Evolutionary conservation across 257 asterid genomes (phyloP).

Genomic region (Scutellaria baicalensis): DNA sequence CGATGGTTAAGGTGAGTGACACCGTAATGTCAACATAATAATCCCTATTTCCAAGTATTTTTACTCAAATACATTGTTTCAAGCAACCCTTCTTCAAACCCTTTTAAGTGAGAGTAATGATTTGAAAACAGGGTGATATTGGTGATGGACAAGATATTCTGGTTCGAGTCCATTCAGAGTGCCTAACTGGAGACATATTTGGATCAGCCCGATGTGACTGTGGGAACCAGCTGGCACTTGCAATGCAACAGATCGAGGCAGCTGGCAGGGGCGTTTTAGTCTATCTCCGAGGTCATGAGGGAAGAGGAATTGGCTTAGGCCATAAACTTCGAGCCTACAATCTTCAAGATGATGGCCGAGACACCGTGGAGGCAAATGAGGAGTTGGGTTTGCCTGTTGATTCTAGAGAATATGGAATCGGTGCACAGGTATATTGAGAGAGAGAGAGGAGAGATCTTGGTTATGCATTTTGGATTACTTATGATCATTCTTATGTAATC

Average conservation of each 20-base stretch:
- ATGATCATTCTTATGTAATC: neutral
- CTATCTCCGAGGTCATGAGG: slow-evolving; percentile 98
- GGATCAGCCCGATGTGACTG: slow-evolving; percentile 98
- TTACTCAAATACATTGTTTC: neutral
- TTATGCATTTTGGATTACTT: neutral
- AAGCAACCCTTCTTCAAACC: neutral
- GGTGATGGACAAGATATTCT: slow-evolving; percentile 87
- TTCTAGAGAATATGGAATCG: slow-evolving; percentile 96
- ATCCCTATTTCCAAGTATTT: neutral
- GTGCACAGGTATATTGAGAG: slow-evolving; percentile 74
- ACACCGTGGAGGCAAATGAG: slow-evolving; percentile 94
- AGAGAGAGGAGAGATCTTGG: neutral
- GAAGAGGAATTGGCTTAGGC: slow-evolving; percentile 95
- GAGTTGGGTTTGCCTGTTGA: slow-evolving; percentile 94
- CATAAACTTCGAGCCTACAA: slow-evolving; percentile 95
- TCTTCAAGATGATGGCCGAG: slow-evolving; percentile 90
- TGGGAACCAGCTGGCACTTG: slow-evolving; percentile 78
- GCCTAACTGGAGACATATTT: slow-evolving; percentile 96
- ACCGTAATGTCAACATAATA: neutral
- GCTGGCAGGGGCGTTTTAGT: slow-evolving; percentile 87
- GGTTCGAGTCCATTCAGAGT: slow-evolving; percentile 93
- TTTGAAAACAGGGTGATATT: slow-evolving; percentile 71
- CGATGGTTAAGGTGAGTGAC: slow-evolving; percentile 84
- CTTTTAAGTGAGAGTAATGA: neutral
- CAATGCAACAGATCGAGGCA: slow-evolving; percentile 94